Evolutionary conservation across 805 yeast species (phyloP).

Genomic region (Torulaspora microellipsoides): DNA sequence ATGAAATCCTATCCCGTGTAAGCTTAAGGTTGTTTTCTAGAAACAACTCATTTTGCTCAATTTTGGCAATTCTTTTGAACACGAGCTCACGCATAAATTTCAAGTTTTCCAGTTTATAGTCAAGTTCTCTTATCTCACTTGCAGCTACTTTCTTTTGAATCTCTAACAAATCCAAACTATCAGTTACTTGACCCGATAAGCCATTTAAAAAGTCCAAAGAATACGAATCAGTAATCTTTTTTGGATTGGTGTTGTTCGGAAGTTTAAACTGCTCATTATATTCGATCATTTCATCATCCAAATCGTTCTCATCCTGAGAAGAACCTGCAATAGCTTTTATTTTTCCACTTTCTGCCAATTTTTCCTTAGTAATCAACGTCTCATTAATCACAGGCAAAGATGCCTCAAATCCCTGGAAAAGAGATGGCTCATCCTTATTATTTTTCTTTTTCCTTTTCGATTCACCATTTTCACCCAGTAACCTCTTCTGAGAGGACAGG

Average conservation of each 20-base stretch:
- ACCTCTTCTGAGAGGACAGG: slow-evolving; percentile 1
- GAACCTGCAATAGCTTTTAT: slow-evolving; percentile 17
- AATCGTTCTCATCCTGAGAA: slow-evolving; percentile 22
- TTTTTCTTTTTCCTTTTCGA: slow-evolving; percentile 8
- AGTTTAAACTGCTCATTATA: slow-evolving; percentile 26
- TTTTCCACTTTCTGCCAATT: slow-evolving; percentile 14
- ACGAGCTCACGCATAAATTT: slow-evolving; percentile 48
- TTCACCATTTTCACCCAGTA: slow-evolving; percentile 15
- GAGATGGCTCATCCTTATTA: slow-evolving; percentile 39
- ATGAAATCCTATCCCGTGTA: slow-evolving; percentile 41
- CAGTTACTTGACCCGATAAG: slow-evolving; percentile 39
- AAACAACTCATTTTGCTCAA: slow-evolving; percentile 57
- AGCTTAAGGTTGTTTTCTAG: slow-evolving; percentile 46
- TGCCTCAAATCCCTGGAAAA: slow-evolving; percentile 69
- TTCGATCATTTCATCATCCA: slow-evolving; percentile 17
- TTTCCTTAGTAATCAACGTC: slow-evolving; percentile 32
- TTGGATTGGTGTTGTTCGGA: slow-evolving; percentile 40
- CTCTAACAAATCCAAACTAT: slow-evolving; percentile 50
- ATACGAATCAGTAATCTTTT: slow-evolving; percentile 41
- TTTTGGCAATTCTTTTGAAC: slow-evolving; percentile 53
- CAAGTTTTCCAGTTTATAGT: slow-evolving; percentile 48
- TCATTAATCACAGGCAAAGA: slow-evolving; percentile 49
- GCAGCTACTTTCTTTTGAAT: slow-evolving; percentile 62
- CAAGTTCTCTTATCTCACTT: slow-evolving; percentile 61
- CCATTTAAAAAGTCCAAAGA: slow-evolving; percentile 38